A percentile compares a stretch with the other conserved stretches of the same genome.
Evolutionary conservation across 495 filamentous ascomycete species (phyloP).

Genomic region (Letharia columbiana): DNA sequence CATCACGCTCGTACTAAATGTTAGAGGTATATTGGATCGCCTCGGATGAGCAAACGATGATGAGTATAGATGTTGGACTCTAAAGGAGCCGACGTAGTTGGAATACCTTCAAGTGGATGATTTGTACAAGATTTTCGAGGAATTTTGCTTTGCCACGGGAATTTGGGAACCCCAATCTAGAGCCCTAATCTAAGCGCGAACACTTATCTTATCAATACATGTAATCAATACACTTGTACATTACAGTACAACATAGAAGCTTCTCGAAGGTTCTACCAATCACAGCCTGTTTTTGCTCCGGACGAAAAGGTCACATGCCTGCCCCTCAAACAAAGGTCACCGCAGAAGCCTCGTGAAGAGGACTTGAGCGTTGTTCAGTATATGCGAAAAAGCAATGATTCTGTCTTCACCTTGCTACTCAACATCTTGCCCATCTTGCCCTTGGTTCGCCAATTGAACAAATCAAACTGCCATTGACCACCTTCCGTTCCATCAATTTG

Average conservation of each 20-base stretch:
- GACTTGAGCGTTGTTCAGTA: not conserved
- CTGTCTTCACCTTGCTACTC: not conserved
- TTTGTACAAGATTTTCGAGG: no score
- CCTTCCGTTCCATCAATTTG: not conserved
- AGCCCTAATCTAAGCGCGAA: not conserved
- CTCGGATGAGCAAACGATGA: not conserved
- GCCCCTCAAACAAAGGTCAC: no score
- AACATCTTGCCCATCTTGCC: not conserved
- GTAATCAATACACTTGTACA: no score
- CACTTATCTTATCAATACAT: no score
- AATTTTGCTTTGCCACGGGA: no score
- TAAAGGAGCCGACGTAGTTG: not conserved
- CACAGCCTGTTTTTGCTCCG: not conserved
- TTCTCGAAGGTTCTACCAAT: conserved; percentile 23
- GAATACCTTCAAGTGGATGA: not conserved
- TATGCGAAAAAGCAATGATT: not conserved
- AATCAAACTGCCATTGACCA: not conserved
- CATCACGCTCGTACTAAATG: not conserved
- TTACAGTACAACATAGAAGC: conserved; percentile 11
- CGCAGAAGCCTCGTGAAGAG: no score
- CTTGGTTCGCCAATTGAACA: not conserved
- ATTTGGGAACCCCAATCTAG: not conserved
- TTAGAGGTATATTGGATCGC: not conserved
- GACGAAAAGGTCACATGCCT: not conserved
- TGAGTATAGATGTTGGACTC: not conserved